Evolutionary conservation across 306 rosid species (phyloP).

Genomic region (Styphnolobium japonicum): DNA sequence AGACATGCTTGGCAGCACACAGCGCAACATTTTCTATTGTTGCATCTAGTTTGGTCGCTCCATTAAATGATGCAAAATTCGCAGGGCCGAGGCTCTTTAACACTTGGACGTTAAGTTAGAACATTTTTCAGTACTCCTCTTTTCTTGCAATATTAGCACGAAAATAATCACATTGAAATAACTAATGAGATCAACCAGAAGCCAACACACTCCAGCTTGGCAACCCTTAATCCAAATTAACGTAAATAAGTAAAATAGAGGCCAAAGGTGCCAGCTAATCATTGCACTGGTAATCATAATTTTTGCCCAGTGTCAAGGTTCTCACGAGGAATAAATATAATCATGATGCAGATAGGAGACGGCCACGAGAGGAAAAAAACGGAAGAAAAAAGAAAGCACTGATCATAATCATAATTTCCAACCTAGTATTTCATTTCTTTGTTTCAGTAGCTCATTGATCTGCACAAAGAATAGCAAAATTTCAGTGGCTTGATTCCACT

Average conservation of each 20-base stretch:
- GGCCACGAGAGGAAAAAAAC: constrained; percentile 6
- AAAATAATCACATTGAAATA: too few species aligned
- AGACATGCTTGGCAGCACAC: too few species aligned
- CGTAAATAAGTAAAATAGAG: not conserved
- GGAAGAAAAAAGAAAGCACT: not conserved
- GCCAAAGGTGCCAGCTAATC: not conserved
- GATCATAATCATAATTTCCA: too few species aligned
- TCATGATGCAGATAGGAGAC: not conserved
- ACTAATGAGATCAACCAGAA: not conserved
- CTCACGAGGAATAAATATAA: not conserved
- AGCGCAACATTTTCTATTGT: too few species aligned
- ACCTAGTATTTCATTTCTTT: constrained; percentile 82
- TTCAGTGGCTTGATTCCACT: constrained; percentile 9
- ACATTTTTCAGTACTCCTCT: too few species aligned
- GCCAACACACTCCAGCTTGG: not conserved
- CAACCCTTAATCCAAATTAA: not conserved
- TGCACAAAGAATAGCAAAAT: constrained; percentile 29
- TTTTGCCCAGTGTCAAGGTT: not conserved
- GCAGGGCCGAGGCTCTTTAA: too few species aligned
- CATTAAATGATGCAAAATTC: too few species aligned
- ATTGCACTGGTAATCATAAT: not conserved
- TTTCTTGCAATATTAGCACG: too few species aligned
- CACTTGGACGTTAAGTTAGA: too few species aligned
- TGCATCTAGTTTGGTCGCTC: too few species aligned
- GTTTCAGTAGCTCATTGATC: constrained; percentile 91